These are phyloP conservation scores for Colletotrichum orchidophilum DNA, from an alignment of 2,329 filamentous ascomycete species.

Conservation along the genomic window DNA sequence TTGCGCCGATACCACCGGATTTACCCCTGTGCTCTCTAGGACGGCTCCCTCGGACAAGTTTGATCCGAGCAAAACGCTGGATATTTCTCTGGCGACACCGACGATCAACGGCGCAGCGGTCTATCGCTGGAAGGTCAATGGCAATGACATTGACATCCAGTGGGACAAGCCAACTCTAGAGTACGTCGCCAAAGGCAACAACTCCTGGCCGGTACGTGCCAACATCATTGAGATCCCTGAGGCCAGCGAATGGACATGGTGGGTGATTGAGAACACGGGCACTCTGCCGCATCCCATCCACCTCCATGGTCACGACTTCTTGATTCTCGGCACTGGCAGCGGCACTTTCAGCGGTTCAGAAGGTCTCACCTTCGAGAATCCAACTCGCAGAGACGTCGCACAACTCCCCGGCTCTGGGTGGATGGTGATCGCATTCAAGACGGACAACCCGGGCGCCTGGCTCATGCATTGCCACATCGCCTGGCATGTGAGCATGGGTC, in stretches of 20 bases:
- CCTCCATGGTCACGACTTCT: slow-evolving; percentile 56
- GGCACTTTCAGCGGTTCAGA: slow-evolving; percentile 33
- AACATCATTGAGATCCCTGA: slow-evolving; percentile 36
- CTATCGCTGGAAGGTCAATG: slow-evolving; percentile 44
- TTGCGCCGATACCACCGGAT: slow-evolving; percentile 37
- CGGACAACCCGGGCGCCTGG: slow-evolving; percentile 61
- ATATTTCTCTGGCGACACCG: slow-evolving; percentile 35
- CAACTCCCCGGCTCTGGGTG: slow-evolving; percentile 54
- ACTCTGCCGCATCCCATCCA: slow-evolving; percentile 55
- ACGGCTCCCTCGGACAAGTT: slow-evolving; percentile 39
- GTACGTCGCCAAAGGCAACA: slow-evolving; percentile 35
- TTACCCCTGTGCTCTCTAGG: slow-evolving; percentile 38
- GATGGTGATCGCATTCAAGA: slow-evolving; percentile 56
- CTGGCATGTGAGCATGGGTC: slow-evolving; percentile 58
- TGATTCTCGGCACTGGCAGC: slow-evolving; percentile 39
- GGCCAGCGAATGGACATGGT: slow-evolving; percentile 42
- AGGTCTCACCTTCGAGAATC: slow-evolving; percentile 49
- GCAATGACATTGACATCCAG: slow-evolving; percentile 44
- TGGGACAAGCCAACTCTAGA: slow-evolving; percentile 52
- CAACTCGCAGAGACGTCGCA: slow-evolving; percentile 56
- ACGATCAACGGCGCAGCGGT: slow-evolving; percentile 29
- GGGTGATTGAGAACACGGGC: slow-evolving; percentile 43
- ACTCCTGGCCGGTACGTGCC: slow-evolving; percentile 32
- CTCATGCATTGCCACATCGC: slow-evolving; percentile 59
- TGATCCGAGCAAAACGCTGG: slow-evolving; percentile 36